These are phyloP conservation scores for Aspergillus glaucus DNA, from an alignment of 2,329 filamentous ascomycete genomes.

Conservation along the genomic window DNA sequence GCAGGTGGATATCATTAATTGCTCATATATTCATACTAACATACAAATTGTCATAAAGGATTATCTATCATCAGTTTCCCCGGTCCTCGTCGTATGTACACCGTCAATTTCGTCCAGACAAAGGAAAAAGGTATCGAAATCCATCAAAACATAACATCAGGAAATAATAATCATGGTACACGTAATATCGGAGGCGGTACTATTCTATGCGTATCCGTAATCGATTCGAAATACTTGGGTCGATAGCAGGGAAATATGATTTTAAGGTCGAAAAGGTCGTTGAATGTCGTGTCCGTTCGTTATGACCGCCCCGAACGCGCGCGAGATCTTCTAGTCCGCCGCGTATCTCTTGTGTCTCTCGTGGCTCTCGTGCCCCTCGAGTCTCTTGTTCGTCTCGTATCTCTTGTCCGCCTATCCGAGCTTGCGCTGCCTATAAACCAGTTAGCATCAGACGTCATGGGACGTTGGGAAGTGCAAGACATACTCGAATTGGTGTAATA, in stretches of 20 bases:
- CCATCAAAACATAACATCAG: neutral
- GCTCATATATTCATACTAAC: constrained; percentile 3
- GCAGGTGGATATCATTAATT: neutral
- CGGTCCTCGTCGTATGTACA: constrained; percentile 18
- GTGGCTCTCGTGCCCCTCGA: constrained; percentile 7
- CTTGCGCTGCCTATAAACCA: constrained; percentile 37
- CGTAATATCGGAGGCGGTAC: neutral
- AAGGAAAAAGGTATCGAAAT: constrained; percentile 1
- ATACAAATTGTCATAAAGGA: constrained; percentile 5
- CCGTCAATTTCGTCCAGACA: constrained; percentile 1
- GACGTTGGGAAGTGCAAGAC: constrained; percentile 10
- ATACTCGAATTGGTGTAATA: constrained; percentile 39
- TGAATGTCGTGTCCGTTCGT: constrained; percentile 4
- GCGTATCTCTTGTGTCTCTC: constrained; percentile 21
- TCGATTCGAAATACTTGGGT: neutral
- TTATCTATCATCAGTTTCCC: constrained; percentile 7
- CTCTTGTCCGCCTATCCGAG: constrained; percentile 30
- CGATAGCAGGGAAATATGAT: neutral
- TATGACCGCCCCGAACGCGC: constrained; percentile 23
- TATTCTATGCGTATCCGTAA: neutral
- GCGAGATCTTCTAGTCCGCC: constrained; percentile 23
- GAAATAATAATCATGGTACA: constrained; percentile 7
- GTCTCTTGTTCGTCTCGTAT: constrained; percentile 13
- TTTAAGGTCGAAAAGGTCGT: neutral
- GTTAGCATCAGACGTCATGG: constrained; percentile 1